Evolutionary conservation across 495 filamentous ascomycete genomes (phyloP), one percentile per base, ranked within the genome.

Genomic region (Durotheca rogersii): DNA sequence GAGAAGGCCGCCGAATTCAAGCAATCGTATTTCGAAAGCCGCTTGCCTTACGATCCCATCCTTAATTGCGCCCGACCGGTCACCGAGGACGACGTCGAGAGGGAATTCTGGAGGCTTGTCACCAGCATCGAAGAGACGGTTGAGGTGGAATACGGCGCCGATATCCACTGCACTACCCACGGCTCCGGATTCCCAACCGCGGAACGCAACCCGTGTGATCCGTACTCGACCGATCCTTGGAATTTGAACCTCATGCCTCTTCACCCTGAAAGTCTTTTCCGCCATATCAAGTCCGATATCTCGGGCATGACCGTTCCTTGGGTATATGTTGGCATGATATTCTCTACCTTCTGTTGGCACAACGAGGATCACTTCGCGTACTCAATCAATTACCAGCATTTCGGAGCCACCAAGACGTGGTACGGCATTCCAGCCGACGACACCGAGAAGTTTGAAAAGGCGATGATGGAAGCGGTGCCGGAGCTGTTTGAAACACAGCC

Each of bases 271-370:
- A 96, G 92, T 4, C 77, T 99, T 6, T 97, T 97, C 70, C 81
- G 90, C 41, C 88, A 99, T 65, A 96, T 97, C 75, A 97, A 97
- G 64, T 87, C 91, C 0, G 93, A 99, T 67, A 91, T 99, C 47
- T 96, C 93, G n/a, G 93, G 93, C 25, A 99, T 99, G 93, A 99
- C 93, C 0, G 92, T 99, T 4, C 93, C 93, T 11, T 99, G 93
- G 93, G 82, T 97, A 4, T 99, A 99, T 65, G 94, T 99, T n/a
- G 93, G 93, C 50, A 99, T 99, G 93, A 94, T 90, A 60, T 99
- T 99, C 68, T 97, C 93, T 2, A 96, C 92, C 2, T 99, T 99
- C 65, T 99, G 93, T 68, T 99, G 93, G 93, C 93, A 99, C 64
- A 95, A 95, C 52, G 93, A 99, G 65, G 93, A 99, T 65, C 93